Percentiles rank a stretch among this genome's conserved stretches.
Evolutionary conservation across 768 basidiomycete species (phyloP).

Genomic region (Lentinula lateritia): DNA sequence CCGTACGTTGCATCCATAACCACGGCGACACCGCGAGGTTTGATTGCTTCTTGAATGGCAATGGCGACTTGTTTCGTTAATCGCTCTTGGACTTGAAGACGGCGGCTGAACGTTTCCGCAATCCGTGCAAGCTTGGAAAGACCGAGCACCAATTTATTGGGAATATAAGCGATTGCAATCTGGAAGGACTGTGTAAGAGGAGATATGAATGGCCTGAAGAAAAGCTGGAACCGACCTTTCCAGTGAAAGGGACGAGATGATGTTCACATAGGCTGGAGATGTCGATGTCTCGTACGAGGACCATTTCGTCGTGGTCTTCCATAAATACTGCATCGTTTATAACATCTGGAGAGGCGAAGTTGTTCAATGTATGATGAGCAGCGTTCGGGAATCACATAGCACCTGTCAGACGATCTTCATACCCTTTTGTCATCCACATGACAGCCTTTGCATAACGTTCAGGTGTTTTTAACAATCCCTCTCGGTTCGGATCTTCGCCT

Average conservation of each 20-base stretch:
- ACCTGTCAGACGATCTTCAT: slow-evolving; percentile 94
- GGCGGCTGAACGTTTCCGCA: slow-evolving; percentile 93
- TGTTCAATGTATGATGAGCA: slow-evolving; percentile 9
- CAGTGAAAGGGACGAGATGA: slow-evolving; percentile 96
- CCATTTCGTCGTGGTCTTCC: slow-evolving; percentile 99
- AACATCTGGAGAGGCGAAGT: slow-evolving; percentile 57
- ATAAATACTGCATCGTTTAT: slow-evolving; percentile 98
- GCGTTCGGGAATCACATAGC: slow-evolving; percentile 14
- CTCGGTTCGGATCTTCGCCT: slow-evolving; percentile 95
- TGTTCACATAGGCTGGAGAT: slow-evolving; percentile 98
- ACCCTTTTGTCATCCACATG: slow-evolving; percentile 99
- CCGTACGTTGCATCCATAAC: slow-evolving; percentile 98
- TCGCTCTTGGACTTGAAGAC: slow-evolving; percentile 96
- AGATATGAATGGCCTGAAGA: slow-evolving; percentile 2
- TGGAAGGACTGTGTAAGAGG: slow-evolving; percentile 24
- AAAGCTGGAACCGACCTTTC: slow-evolving; percentile 59
- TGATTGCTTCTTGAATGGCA: slow-evolving; percentile 97
- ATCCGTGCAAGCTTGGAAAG: slow-evolving; percentile 95
- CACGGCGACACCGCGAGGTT: slow-evolving; percentile 95
- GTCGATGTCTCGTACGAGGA: slow-evolving; percentile 95
- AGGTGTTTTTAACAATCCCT: slow-evolving; percentile 88
- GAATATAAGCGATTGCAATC: slow-evolving; percentile 98
- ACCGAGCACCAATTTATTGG: slow-evolving; percentile 89
- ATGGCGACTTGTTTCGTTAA: slow-evolving; percentile 96
- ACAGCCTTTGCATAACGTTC: slow-evolving; percentile 95